Percentiles rank a stretch among this genome's conserved stretches.
These are phyloP conservation scores for Misopates orontium DNA, from an alignment of 257 asterid species.

Conservation along the genomic window DNA sequence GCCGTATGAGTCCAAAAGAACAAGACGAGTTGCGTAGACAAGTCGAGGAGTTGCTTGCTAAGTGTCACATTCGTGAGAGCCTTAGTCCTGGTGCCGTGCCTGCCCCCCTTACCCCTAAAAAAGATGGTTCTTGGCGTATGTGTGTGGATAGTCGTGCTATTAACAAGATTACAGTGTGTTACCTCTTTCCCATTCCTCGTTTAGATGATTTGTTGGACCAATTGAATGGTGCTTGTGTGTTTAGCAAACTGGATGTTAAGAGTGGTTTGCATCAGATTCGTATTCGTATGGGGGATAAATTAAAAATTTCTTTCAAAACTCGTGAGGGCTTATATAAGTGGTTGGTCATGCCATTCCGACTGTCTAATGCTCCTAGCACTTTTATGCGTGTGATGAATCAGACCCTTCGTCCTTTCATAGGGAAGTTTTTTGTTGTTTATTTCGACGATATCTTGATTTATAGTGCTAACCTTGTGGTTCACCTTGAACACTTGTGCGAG, in stretches of 20 bases:
- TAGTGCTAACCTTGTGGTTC: not conserved
- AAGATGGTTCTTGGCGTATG: constrained; percentile 1
- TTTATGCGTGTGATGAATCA: constrained; percentile 11
- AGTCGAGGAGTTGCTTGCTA: not conserved
- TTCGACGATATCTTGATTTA: constrained; percentile 23
- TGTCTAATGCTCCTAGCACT: not conserved
- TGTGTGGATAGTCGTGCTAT: not conserved
- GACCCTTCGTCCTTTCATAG: not conserved
- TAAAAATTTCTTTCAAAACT: not conserved
- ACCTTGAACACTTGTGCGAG: not conserved
- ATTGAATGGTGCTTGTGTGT: no score
- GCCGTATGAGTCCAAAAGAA: not conserved
- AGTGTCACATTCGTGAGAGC: not conserved
- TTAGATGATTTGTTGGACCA: not conserved
- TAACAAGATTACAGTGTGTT: not conserved
- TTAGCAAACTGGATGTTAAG: not conserved
- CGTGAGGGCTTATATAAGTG: not conserved
- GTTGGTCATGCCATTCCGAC: not conserved
- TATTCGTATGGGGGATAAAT: not conserved
- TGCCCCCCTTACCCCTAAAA: not conserved
- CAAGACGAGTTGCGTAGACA: not conserved
- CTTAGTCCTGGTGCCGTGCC: constrained; percentile 6
- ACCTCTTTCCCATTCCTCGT: not conserved
- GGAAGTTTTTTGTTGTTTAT: constrained; percentile 7
- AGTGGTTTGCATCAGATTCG: not conserved